Percentiles rank a stretch among this genome's conserved stretches.
phyloP scores from a whole-genome alignment of 176 grass and related monocot genomes.

The Musa schizocarpa region DNA sequence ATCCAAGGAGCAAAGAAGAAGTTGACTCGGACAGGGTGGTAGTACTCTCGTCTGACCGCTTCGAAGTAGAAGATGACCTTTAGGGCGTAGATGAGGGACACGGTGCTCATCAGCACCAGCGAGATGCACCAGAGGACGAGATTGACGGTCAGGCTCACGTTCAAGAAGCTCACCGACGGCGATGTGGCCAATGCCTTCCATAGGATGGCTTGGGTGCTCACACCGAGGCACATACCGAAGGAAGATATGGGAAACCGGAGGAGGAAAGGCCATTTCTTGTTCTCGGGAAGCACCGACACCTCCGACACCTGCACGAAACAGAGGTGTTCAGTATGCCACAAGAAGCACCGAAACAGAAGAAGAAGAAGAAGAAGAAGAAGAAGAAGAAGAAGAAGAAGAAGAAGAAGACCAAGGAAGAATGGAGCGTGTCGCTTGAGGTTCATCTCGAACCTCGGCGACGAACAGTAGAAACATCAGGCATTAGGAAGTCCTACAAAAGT shows the following conservation, averaged over 20 bases:
- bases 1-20: conserved; percentile 99
- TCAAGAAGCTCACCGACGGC: conserved; percentile 49
- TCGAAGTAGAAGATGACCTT: conserved; percentile 91
- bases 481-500: no score
- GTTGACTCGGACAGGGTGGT: conserved; percentile 89
- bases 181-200: conserved; percentile 74
- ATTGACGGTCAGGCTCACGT: conserved; percentile 40
- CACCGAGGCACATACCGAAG: conserved; percentile 84
- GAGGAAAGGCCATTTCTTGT: conserved; percentile 90
- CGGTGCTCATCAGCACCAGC: conserved; percentile 34
- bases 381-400: no score
- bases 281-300: conserved; percentile 65
- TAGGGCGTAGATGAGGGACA: conserved; percentile 59
- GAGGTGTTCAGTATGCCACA: no score
- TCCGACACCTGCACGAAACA: conserved; percentile 23
- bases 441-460: no score
- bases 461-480: no score
- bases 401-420: no score
- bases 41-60: conserved; percentile 80
- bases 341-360: no score
- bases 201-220: conserved; percentile 82
- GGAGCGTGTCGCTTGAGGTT: no score
- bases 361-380: no score
- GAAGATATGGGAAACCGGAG: conserved; percentile 79
- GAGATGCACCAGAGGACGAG: conserved; percentile 60